Evolutionary conservation across 768 basidiomycete species (phyloP), one percentile per base, ranked within the genome.

Genomic region (Suillus americanus): DNA sequence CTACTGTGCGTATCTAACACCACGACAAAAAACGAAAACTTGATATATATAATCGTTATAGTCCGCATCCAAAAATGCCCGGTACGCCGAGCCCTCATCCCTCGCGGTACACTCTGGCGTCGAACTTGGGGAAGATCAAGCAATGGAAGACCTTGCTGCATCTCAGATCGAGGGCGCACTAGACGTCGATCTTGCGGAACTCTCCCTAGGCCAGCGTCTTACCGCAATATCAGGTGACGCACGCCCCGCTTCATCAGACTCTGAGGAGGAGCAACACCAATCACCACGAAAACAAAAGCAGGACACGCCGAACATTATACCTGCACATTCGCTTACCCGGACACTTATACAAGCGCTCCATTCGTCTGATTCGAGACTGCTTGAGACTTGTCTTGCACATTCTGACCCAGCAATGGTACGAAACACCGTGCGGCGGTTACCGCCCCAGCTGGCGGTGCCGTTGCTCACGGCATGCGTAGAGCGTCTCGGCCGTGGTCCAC

Each of bases 301-400:
- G 57, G 72, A 62, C 25, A 78, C 79, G 14, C 72, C 73, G 9
- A 71, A 80, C n/a, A 75, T 83, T 46, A 81, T 88, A 23, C 92
- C 95, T 43, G 88, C 94, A 1, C 88, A 89, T 67, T 96, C 97
- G 0, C 84, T 99, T 65, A 94, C 97, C 33, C 89, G 95, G 62
- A 96, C 97, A 33, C 83, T 99, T 57, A 92, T 97, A 64, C 97
- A 99, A 79, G 97, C 97, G 0, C 79, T 99, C 33, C 97, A 99
- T 75, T 98, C 97, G 1, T 90, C 92, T 23, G 97, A 99, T 80
- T 85, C 91, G 3, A 86, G 87, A 12, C 80, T 99, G 43, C 79
- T 99, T 65, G 94, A 97, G 73, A 90, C 90, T 30, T 97, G 95
- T 78, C 78, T 97, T 37, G 80, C 86, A 1, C 92, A 98, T 76